These are phyloP conservation scores for Achaetomium macrosporum DNA, from an alignment of 2,329 filamentous ascomycete species.

Conservation along the genomic window DNA sequence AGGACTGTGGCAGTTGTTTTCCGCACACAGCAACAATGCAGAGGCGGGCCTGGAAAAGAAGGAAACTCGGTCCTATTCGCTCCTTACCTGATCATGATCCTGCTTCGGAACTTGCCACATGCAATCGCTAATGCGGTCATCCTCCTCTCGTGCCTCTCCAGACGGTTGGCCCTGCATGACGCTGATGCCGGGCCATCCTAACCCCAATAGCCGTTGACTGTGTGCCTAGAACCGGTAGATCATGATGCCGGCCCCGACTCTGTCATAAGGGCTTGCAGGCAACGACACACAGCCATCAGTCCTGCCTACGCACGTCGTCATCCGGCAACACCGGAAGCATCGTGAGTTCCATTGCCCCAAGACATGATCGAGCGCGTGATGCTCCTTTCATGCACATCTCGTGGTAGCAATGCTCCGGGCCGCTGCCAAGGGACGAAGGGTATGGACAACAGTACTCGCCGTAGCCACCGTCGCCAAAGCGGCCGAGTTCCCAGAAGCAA, in stretches of 20 bases:
- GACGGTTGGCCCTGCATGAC: neutral
- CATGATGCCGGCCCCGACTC: neutral
- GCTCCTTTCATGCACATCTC: neutral
- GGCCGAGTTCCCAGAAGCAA: neutral
- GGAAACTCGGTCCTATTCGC: neutral
- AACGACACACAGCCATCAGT: neutral
- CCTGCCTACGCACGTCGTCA: neutral
- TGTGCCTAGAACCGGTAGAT: neutral
- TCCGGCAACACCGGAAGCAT: neutral
- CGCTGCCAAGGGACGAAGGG: neutral
- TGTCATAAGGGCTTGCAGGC: too few species aligned
- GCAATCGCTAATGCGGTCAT: slow-evolving; percentile 9
- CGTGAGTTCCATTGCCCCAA: neutral
- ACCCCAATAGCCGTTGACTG: neutral
- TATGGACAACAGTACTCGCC: too few species aligned
- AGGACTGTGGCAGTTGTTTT: too few species aligned
- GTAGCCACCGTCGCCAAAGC: slow-evolving; percentile 1
- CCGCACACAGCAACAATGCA: too few species aligned
- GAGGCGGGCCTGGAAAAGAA: too few species aligned
- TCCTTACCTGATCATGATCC: neutral
- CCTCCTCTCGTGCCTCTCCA: neutral
- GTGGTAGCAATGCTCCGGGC: neutral
- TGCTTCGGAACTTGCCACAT: slow-evolving; percentile 1
- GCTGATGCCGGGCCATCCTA: neutral
- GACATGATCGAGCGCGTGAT: neutral